Percentiles rank a stretch among this genome's conserved stretches.
Evolutionary conservation across 2,329 filamentous ascomycete genomes (phyloP).

Genomic region (Xylariaceae sp.): DNA sequence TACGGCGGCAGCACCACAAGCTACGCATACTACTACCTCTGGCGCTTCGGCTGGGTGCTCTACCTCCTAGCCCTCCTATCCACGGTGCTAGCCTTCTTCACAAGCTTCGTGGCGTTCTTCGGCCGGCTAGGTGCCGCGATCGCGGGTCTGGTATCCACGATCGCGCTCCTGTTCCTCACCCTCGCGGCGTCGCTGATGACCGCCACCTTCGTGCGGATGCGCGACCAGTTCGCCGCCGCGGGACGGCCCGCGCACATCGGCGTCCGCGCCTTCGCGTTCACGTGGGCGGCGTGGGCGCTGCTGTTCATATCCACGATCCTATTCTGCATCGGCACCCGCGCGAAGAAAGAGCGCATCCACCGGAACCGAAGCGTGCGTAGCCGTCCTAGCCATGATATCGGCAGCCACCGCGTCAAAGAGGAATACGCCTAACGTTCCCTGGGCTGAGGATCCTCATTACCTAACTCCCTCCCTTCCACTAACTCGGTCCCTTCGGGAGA

Average conservation of each 20-base stretch:
- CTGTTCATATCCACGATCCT: conserved; percentile 63
- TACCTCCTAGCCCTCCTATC: conserved; percentile 83
- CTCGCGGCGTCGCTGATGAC: conserved; percentile 70
- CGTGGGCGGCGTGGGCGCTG: conserved; percentile 66
- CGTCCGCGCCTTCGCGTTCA: conserved; percentile 68
- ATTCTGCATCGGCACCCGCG: conserved; percentile 60
- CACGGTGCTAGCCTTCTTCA: conserved; percentile 61
- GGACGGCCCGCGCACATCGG: conserved; percentile 60
- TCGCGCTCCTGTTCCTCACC: conserved; percentile 66
- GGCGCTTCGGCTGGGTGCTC: conserved; percentile 90
- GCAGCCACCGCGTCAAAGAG: conserved; percentile 62
- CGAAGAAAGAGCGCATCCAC: conserved; percentile 45
- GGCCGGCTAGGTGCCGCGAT: conserved; percentile 67
- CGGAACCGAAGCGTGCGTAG: conserved; percentile 50
- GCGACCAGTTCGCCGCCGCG: conserved; percentile 57
- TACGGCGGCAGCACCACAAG: conserved; percentile 55
- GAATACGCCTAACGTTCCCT: conserved; percentile 54
- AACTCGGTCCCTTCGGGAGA: no score
- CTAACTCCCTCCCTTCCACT: neutral
- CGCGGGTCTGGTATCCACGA: conserved; percentile 52
- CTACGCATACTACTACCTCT: conserved; percentile 70
- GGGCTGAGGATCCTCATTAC: neutral
- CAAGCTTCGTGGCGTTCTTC: conserved; percentile 64
- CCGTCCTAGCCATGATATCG: conserved; percentile 52
- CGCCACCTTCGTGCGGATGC: conserved; percentile 63